These are phyloP conservation scores for Peronospora belbahrii DNA, from an alignment of 352 stramenopile species.

Conservation along the genomic window DNA sequence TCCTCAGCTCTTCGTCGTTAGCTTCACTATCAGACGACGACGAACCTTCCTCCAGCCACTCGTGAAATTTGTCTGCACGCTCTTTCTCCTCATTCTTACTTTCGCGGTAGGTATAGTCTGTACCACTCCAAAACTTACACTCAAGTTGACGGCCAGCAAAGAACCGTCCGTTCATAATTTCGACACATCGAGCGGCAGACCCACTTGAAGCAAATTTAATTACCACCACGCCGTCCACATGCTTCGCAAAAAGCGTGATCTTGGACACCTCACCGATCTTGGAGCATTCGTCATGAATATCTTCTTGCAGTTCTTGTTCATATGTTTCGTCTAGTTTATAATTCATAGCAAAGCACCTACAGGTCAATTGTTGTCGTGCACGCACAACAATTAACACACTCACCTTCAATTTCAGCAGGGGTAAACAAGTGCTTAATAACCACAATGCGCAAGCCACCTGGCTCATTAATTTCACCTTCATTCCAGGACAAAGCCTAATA, in stretches of 20 bases:
- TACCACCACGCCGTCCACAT: conserved; percentile 88
- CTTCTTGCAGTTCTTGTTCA: conserved; percentile 61
- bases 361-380: neutral
- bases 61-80: conserved; percentile 89
- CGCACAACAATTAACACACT: neutral
- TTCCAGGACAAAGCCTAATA: conserved; percentile 90
- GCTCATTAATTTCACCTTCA: conserved; percentile 88
- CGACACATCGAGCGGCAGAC: conserved; percentile 79
- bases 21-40: conserved; percentile 47
- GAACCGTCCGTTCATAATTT: conserved; percentile 85
- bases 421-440: conserved; percentile 96
- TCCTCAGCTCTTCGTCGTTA: conserved; percentile 26
- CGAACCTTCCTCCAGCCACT: conserved; percentile 89
- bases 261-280: conserved; percentile 82
- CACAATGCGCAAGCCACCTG: conserved; percentile 91
- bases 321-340: conserved; percentile 74
- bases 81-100: conserved; percentile 75
- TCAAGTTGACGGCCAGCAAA: conserved; percentile 84
- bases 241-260: conserved; percentile 94
- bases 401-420: conserved; percentile 76
- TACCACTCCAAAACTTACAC: conserved; percentile 92
- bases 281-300: conserved; percentile 78
- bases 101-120: conserved; percentile 87
- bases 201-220: conserved; percentile 90
- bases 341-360: neutral